Base-by-base conservation (phyloP, 768 basidiomycete genomes). In the Tylopilus cervinicoccineus region DNA sequence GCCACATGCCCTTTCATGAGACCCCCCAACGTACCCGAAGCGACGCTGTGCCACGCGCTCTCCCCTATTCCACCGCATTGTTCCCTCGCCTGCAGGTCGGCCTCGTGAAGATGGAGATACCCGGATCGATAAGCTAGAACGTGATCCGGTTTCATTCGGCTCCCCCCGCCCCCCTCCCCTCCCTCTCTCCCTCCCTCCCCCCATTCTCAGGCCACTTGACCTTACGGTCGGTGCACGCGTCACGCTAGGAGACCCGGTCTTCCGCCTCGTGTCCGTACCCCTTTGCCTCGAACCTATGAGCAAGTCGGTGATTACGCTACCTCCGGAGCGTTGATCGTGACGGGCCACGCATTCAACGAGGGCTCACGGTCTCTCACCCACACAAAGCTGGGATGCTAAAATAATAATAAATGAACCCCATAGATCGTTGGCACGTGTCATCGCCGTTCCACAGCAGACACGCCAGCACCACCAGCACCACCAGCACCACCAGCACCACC, bases 231-330 rank as follows among this genome's bases (percentile, higher is more conserved):
- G 19, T n/a, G 13, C 34, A 48, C 36, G 23, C 39, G 19, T 38
- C 34, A 44, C 11, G 34, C 17, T 19, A 36, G 34, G 34, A 36
- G 19, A 12, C 22, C 23, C 17, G 43, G 26, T 38, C 17, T 44
- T 31, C 27, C 24, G 38, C 40, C 26, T 47, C 44, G 45, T 54
- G 44, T 47, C 22, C 9, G 17, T 7, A 8, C 23, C 38, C 17
- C 33, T n/a, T 22, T 45, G 11, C 43, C 20, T 16, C 19, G 27
- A 24, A 34, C 28, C 34, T 38, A 19, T 50, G 38, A 43, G n/a
- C 43, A 16, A 24, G 2, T 52, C 57, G 63, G 57, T 53, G 63
- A 56, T 62, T 48, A 37, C 60, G 51, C 56, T 28, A 3, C 47
- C 38, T 50, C 48, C 49, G 45, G 39, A 14, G 45, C 54, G 45